Percentiles rank a stretch among this genome's conserved stretches.
Evolutionary conservation across 1,139 yeast genomes (phyloP).

Genomic region (Blastobotrys buckinghamii): DNA sequence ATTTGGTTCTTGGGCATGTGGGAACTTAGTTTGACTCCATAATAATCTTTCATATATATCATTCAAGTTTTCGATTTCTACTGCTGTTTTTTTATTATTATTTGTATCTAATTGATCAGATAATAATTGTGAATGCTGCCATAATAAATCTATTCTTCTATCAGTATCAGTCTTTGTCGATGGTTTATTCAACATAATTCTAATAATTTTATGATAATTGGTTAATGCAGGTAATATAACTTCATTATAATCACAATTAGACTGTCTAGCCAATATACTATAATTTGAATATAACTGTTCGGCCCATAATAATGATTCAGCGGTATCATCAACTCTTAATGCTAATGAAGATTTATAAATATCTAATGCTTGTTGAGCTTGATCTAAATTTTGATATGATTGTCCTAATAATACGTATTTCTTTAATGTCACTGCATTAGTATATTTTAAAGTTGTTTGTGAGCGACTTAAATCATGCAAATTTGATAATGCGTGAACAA

Average conservation of each 20-base stretch:
- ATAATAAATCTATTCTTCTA: constrained; percentile 14
- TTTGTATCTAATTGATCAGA: constrained; percentile 15
- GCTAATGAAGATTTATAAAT: constrained; percentile 18
- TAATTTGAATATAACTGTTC: constrained; percentile 23
- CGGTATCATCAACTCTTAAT: constrained; percentile 7
- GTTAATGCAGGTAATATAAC: constrained; percentile 17
- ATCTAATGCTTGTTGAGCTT: constrained; percentile 22
- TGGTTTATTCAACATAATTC: constrained; percentile 3
- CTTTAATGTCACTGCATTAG: constrained; percentile 21
- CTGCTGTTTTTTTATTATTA: constrained; percentile 7
- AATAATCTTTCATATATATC: constrained; percentile 18
- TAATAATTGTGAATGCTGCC: constrained; percentile 17
- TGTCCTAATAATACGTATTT: constrained; percentile 25
- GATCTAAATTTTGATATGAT: constrained; percentile 22
- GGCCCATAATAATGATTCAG: constrained; percentile 25
- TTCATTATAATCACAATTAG: constrained; percentile 10
- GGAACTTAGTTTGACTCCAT: constrained; percentile 34
- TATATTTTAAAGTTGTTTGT: constrained; percentile 13
- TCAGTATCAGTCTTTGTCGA: neutral
- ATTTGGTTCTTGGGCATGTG: constrained; percentile 41
- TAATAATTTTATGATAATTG: constrained; percentile 20
- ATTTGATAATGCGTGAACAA: constrained; percentile 14
- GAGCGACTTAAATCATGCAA: constrained; percentile 2
- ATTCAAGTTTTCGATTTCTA: constrained; percentile 14
- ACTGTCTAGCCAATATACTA: constrained; percentile 17